A percentile compares a stretch with the other conserved stretches of the same genome.
Evolutionary conservation across 768 basidiomycete genomes (phyloP).

Genomic region (Clitopilus hobsonii): DNA sequence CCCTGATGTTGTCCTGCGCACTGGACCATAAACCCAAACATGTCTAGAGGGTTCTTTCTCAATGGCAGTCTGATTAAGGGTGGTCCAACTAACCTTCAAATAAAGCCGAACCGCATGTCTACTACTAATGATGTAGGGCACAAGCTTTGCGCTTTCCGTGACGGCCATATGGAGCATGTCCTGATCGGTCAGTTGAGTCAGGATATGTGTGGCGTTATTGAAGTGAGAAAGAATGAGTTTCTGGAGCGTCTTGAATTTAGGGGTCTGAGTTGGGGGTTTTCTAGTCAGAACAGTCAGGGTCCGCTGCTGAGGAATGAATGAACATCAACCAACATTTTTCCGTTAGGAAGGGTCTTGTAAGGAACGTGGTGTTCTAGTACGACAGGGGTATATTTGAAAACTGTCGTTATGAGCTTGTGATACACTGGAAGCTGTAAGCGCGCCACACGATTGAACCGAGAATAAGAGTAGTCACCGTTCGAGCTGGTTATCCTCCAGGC

Average conservation of each 20-base stretch:
- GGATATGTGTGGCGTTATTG: conserved; percentile 75
- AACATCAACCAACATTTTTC: conserved; percentile 68
- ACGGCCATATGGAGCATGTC: conserved; percentile 68
- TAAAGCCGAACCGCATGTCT: conserved; percentile 84
- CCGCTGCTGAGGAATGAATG: neutral
- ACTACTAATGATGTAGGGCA: conserved; percentile 84
- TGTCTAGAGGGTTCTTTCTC: conserved; percentile 39
- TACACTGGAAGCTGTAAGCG: conserved; percentile 57
- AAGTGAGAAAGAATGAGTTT: conserved; percentile 89
- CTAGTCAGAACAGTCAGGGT: conserved; percentile 31
- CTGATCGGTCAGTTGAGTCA: conserved; percentile 69
- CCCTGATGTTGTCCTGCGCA: conserved; percentile 74
- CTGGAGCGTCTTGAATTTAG: conserved; percentile 79
- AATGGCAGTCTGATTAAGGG: neutral
- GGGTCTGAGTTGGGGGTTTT: conserved; percentile 78
- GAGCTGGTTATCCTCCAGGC: conserved; percentile 86
- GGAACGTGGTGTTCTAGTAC: conserved; percentile 85
- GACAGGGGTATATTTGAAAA: conserved; percentile 87
- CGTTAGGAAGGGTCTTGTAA: conserved; percentile 75
- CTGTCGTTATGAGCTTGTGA: conserved; percentile 83
- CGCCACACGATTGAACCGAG: neutral
- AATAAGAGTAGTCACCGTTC: conserved; percentile 41
- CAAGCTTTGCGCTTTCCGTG: conserved; percentile 79
- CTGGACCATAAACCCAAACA: conserved; percentile 83
- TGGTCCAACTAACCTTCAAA: conserved; percentile 57